Conservation (phyloP, 768 basidiomycete species). For the Rhizopogon vesiculosus region DNA sequence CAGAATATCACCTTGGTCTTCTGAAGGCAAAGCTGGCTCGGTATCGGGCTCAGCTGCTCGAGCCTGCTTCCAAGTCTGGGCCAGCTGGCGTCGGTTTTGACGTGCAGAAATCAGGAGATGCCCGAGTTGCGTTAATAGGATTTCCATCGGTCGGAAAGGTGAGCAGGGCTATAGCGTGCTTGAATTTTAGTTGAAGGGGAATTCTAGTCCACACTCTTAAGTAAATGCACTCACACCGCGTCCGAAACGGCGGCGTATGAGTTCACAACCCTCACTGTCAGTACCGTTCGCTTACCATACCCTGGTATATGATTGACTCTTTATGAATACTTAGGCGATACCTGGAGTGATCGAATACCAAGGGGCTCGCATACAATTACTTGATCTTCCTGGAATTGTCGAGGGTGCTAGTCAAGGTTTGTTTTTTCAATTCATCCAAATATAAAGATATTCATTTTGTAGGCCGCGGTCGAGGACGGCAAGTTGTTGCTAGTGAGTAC, state of each 20-base stretch:
- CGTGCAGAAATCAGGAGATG: slow-evolving; percentile 85
- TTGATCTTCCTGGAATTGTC: slow-evolving; percentile 95
- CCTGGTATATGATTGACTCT: not conserved
- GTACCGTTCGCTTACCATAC: slow-evolving; percentile 9
- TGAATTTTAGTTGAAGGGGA: slow-evolving; percentile 4
- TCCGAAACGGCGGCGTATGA: slow-evolving; percentile 91
- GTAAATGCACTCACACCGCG: slow-evolving; percentile 87
- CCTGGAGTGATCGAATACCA: slow-evolving; percentile 97
- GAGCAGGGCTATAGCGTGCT: not conserved
- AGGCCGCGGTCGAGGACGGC: slow-evolving; percentile 84
- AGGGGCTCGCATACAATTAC: slow-evolving; percentile 88
- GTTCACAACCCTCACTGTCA: slow-evolving; percentile 86
- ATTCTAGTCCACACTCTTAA: slow-evolving; percentile 79
- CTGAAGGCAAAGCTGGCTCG: slow-evolving; percentile 93
- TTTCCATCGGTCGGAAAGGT: slow-evolving; percentile 95
- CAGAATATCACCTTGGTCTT: slow-evolving; percentile 90
- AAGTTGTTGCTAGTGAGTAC: slow-evolving; percentile 83
- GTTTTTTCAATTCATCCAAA: not conserved
- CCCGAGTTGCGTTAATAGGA: slow-evolving; percentile 87
- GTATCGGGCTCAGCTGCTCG: slow-evolving; percentile 92
- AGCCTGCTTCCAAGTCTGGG: slow-evolving; percentile 82
- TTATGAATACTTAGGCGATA: slow-evolving; percentile 58
- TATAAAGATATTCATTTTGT: not conserved
- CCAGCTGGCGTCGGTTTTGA: slow-evolving; percentile 83
- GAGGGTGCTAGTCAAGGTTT: slow-evolving; percentile 82